These are phyloP conservation scores for Sporothrix sp. DNA, from an alignment of 2,329 filamentous ascomycete genomes.

Conservation along the genomic window DNA sequence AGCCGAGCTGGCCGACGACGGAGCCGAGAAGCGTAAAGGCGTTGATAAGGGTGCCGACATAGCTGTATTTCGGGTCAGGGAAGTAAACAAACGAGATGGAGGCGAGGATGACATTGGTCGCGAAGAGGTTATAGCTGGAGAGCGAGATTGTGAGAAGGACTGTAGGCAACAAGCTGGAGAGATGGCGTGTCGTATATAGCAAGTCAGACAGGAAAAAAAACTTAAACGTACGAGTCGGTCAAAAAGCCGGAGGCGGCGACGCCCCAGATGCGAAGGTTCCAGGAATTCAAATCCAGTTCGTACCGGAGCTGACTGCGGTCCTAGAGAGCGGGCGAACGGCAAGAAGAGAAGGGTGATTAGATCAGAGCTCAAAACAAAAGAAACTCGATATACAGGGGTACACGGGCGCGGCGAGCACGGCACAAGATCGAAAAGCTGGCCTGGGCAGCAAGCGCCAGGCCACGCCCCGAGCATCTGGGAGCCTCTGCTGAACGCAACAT, in stretches of 20 bases:
- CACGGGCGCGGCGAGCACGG: not conserved
- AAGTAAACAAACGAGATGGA: constrained; percentile 45
- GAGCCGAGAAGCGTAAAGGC: constrained; percentile 44
- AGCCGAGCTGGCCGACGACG: constrained; percentile 41
- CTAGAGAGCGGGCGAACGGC: constrained; percentile 21
- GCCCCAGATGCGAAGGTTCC: constrained; percentile 45
- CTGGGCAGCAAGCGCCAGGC: not conserved
- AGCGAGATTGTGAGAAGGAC: not conserved
- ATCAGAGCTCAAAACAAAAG: not conserved
- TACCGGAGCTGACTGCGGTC: constrained; percentile 43
- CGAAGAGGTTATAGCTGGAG: constrained; percentile 43
- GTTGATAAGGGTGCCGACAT: constrained; percentile 40
- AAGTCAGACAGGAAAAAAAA: too few species aligned
- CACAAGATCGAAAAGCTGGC: too few species aligned
- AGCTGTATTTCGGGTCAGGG: constrained; percentile 32
- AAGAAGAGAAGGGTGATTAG: not conserved
- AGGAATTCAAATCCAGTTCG: constrained; percentile 44
- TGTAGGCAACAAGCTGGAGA: not conserved
- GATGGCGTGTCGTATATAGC: too few species aligned
- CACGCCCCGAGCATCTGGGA: not conserved
- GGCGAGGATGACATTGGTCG: constrained; percentile 44
- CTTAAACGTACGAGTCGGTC: constrained; percentile 39
- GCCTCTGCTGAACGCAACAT: too few species aligned
- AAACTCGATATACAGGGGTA: not conserved
- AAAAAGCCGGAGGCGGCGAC: constrained; percentile 46